Conservation (phyloP, 768 basidiomycete genomes). For the Amanita fuliginea region DNA sequence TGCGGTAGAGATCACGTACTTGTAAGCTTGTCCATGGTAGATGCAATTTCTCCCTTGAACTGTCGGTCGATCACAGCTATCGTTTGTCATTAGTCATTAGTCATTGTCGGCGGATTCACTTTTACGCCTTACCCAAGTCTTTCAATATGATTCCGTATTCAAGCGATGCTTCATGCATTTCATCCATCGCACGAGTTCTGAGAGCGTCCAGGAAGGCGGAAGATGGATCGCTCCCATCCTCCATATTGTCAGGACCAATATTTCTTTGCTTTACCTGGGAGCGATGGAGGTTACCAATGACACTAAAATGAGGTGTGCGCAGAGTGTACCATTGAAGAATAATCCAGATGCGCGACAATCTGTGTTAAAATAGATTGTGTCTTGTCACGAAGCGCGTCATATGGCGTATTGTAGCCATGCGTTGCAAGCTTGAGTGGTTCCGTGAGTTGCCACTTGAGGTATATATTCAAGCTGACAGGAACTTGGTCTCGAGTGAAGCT, state of each 20-base stretch:
- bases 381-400: conserved; percentile 70
- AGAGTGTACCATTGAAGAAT: conserved; percentile 28
- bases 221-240: conserved; percentile 58
- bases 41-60: conserved; percentile 82
- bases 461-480: conserved; percentile 74
- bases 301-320: neutral
- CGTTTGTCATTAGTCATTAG: conserved; percentile 4
- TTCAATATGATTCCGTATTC: conserved; percentile 80
- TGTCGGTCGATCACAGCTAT: conserved; percentile 77
- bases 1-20: conserved; percentile 13
- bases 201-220: conserved; percentile 77
- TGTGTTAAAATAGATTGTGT: conserved; percentile 82
- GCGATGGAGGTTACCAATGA: conserved; percentile 5
- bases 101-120: neutral
- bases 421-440: conserved; percentile 57
- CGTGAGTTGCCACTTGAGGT: conserved; percentile 62
- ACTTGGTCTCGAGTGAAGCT: conserved; percentile 84
- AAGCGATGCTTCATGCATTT: conserved; percentile 68
- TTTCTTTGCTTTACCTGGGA: conserved; percentile 67
- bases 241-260: conserved; percentile 62
- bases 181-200: conserved; percentile 77
- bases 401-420: conserved; percentile 79
- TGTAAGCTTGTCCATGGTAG: conserved; percentile 78
- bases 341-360: conserved; percentile 67
- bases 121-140: conserved; percentile 48